A percentile compares a stretch with the other conserved stretches of the same genome.
Conservation (phyloP, 2,329 filamentous ascomycete genomes). For the Penicillium rolfsii region DNA sequence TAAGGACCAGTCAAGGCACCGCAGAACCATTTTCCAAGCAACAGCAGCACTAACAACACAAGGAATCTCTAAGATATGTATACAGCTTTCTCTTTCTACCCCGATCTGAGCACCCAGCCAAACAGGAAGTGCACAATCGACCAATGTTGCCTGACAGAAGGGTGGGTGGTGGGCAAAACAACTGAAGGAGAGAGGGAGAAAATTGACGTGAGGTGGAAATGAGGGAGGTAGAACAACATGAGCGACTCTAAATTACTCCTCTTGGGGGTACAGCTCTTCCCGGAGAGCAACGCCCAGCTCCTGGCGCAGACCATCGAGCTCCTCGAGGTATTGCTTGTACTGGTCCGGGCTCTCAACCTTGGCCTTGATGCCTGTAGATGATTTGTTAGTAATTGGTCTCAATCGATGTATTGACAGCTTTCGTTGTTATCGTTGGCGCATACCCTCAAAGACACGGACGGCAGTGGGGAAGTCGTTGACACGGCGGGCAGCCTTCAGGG, state of each 20-base stretch:
- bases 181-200: slow-evolving; percentile 22
- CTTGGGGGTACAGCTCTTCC: slow-evolving; percentile 83
- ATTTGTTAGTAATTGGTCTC: slow-evolving; percentile 10
- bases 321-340: slow-evolving; percentile 92
- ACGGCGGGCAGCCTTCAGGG: slow-evolving; percentile 88
- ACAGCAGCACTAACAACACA: slow-evolving; percentile 36
- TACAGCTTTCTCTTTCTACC: slow-evolving; percentile 44
- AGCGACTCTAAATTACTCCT: slow-evolving; percentile 40
- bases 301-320: slow-evolving; percentile 89
- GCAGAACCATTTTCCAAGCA: slow-evolving; percentile 34
- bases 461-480: slow-evolving; percentile 99
- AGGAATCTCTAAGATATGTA: slow-evolving; percentile 43
- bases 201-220: slow-evolving; percentile 27
- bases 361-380: slow-evolving; percentile 80
- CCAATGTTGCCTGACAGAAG: slow-evolving; percentile 19
- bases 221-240: slow-evolving; percentile 20
- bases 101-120: slow-evolving; percentile 25
- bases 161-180: slow-evolving; percentile 19
- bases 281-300: slow-evolving; percentile 90
- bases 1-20: slow-evolving; percentile 31
- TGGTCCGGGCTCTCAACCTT: slow-evolving; percentile 99
- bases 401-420: not conserved
- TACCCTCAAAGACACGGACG: slow-evolving; percentile 97
- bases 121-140: slow-evolving; percentile 16
- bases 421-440: slow-evolving; percentile 41